A percentile compares a stretch with the other conserved stretches of the same genome.
phyloP scores from a whole-genome alignment of 805 yeast genomes.

The Candida quercuum region DNA sequence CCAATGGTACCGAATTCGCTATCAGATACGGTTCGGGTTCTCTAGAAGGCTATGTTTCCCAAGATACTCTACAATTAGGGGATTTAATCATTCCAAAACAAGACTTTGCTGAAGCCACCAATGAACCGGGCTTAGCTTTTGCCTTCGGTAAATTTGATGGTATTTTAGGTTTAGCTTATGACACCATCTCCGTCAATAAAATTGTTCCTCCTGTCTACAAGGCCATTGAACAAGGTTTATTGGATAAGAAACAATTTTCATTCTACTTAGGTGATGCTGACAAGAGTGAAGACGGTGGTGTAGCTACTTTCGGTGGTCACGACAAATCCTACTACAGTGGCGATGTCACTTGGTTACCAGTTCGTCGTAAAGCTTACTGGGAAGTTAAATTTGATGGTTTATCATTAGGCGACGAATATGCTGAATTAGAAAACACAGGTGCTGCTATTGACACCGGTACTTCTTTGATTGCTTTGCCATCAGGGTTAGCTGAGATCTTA shows the following conservation, averaged over 20 bases:
- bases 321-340: slow-evolving; percentile 76
- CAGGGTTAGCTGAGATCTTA: slow-evolving; percentile 91
- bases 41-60: slow-evolving; percentile 86
- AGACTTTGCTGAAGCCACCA: slow-evolving; percentile 95
- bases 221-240: slow-evolving; percentile 74
- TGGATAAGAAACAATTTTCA: slow-evolving; percentile 82
- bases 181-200: slow-evolving; percentile 81
- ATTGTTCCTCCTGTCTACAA: slow-evolving; percentile 93
- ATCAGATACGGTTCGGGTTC: slow-evolving; percentile 93
- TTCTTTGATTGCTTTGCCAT: slow-evolving; percentile 89
- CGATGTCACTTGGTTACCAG: slow-evolving; percentile 91
- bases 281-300: slow-evolving; percentile 73
- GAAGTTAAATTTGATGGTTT: slow-evolving; percentile 91
- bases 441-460: slow-evolving; percentile 99
- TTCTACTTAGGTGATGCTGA: slow-evolving; percentile 83
- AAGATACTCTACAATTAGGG: slow-evolving; percentile 77
- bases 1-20: slow-evolving; percentile 80
- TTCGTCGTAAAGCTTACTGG: slow-evolving; percentile 99
- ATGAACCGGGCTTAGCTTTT: slow-evolving; percentile 95
- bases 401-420: slow-evolving; percentile 88
- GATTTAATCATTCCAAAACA: slow-evolving; percentile 81
- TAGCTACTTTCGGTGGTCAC: slow-evolving; percentile 92
- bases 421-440: slow-evolving; percentile 76
- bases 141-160: slow-evolving; percentile 99
- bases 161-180: slow-evolving; percentile 91